These are phyloP conservation scores for Curvularia eragrostidis DNA, from an alignment of 2,329 filamentous ascomycete species.

Conservation along the genomic window DNA sequence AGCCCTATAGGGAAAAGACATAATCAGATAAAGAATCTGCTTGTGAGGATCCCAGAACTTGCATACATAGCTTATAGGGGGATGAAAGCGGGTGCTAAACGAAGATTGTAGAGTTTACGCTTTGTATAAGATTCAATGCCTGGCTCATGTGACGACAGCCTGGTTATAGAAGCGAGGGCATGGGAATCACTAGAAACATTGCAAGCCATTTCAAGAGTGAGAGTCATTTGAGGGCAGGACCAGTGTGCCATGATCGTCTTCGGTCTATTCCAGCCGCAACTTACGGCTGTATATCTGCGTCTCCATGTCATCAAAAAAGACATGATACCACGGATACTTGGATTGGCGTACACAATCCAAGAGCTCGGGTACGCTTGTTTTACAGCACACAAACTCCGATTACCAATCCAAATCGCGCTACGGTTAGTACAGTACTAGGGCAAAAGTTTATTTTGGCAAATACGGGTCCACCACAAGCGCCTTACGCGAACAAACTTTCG, in stretches of 20 bases:
- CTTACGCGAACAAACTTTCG: no score
- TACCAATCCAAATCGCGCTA: not conserved
- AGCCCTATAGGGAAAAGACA: slow-evolving; percentile 13
- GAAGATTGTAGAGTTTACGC: not conserved
- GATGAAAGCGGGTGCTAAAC: not conserved
- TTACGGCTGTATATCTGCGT: not conserved
- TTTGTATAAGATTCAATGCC: not conserved
- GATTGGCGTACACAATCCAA: slow-evolving; percentile 1
- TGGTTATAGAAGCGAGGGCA: not conserved
- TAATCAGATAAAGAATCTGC: slow-evolving; percentile 11
- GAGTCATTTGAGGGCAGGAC: not conserved
- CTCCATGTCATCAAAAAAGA: not conserved
- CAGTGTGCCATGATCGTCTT: slow-evolving; percentile 2
- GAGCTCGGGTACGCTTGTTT: slow-evolving; percentile 4
- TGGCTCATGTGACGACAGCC: not conserved
- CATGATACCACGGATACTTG: not conserved
- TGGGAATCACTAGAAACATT: not conserved
- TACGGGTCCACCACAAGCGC: no score
- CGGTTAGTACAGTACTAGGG: no score
- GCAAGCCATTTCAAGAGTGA: not conserved
- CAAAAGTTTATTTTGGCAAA: no score
- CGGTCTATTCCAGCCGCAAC: not conserved
- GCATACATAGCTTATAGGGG: slow-evolving; percentile 2
- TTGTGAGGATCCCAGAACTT: not conserved
- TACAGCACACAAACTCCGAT: slow-evolving; percentile 3